These are phyloP conservation scores for Herpomyces periplanetae DNA, from an alignment of 2,329 filamentous ascomycete genomes.

Conservation along the genomic window DNA sequence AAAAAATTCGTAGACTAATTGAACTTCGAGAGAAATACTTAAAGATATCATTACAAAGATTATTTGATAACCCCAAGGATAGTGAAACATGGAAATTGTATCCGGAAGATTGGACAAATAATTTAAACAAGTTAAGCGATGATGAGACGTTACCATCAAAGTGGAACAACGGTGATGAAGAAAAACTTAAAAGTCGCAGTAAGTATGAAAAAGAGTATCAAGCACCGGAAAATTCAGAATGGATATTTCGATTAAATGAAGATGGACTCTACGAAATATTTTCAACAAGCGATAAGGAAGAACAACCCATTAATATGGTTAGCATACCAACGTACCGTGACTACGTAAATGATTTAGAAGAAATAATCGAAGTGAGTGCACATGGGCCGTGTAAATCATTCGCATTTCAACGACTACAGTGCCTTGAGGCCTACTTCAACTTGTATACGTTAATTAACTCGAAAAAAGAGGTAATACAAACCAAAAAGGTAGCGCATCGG, in stretches of 20 bases:
- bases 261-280: conserved; percentile 78
- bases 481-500: conserved; percentile 79
- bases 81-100: conserved; percentile 51
- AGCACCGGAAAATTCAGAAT: conserved; percentile 20
- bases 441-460: conserved; percentile 73
- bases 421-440: conserved; percentile 87
- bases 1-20: conserved; percentile 64
- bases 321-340: conserved; percentile 68
- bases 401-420: conserved; percentile 68
- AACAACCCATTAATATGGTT: conserved; percentile 26
- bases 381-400: conserved; percentile 92
- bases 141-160: too few relatives aligned
- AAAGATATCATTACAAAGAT: conserved; percentile 36
- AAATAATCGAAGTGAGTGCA: conserved; percentile 51
- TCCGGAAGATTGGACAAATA: too few relatives aligned
- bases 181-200: too few relatives aligned
- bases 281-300: conserved; percentile 20
- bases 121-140: too few relatives aligned
- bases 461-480: conserved; percentile 90
- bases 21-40: conserved; percentile 69
- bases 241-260: conserved; percentile 38
- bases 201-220: conserved; percentile 7
- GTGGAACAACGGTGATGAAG: too few relatives aligned
- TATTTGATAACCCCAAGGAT: conserved; percentile 57
- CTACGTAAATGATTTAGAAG: conserved; percentile 77